phyloP scores from a whole-genome alignment of 2,329 filamentous ascomycete genomes.

The Xylaria sp. region DNA sequence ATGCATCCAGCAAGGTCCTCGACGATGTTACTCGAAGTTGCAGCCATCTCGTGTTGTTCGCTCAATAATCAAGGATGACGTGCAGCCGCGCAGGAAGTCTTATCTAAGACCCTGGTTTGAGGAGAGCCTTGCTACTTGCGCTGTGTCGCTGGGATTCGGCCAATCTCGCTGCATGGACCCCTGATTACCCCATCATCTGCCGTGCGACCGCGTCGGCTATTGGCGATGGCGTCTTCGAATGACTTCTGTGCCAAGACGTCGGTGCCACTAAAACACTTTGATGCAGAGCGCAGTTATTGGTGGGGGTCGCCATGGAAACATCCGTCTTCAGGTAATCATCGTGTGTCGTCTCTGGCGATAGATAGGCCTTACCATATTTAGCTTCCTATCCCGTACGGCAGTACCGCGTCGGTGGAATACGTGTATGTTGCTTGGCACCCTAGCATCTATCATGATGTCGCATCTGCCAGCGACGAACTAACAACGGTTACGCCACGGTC shows the following conservation, averaged over 20 bases:
- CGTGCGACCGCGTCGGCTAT: slow-evolving; percentile 26
- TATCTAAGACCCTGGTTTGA: slow-evolving; percentile 41
- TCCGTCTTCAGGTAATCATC: slow-evolving; percentile 13
- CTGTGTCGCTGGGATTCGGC: slow-evolving; percentile 20
- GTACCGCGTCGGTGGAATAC: slow-evolving; percentile 35
- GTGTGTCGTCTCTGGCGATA: slow-evolving; percentile 19
- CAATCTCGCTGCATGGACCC: slow-evolving; percentile 30
- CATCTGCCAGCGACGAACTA: slow-evolving; percentile 34
- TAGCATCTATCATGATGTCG: slow-evolving; percentile 41
- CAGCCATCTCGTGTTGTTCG: slow-evolving; percentile 28
- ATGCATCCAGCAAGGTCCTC: slow-evolving; percentile 29
- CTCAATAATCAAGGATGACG: slow-evolving; percentile 17
- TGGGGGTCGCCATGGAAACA: slow-evolving; percentile 11
- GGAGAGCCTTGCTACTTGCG: slow-evolving; percentile 35
- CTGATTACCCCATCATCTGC: slow-evolving; percentile 30
- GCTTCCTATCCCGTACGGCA: slow-evolving; percentile 33
- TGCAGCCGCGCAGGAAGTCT: slow-evolving; percentile 40
- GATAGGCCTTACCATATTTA: slow-evolving; percentile 30
- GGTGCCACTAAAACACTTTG: slow-evolving; percentile 23
- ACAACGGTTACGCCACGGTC: slow-evolving; percentile 31
- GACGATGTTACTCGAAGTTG: slow-evolving; percentile 31
- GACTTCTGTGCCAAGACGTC: slow-evolving; percentile 34
- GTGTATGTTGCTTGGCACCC: slow-evolving; percentile 30
- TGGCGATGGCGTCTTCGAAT: slow-evolving; percentile 35
- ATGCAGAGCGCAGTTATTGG: slow-evolving; percentile 23